Percentiles rank a stretch among this genome's conserved stretches.
Conservation (phyloP, 2,329 filamentous ascomycete species). For the Blumeriella jaapii region DNA sequence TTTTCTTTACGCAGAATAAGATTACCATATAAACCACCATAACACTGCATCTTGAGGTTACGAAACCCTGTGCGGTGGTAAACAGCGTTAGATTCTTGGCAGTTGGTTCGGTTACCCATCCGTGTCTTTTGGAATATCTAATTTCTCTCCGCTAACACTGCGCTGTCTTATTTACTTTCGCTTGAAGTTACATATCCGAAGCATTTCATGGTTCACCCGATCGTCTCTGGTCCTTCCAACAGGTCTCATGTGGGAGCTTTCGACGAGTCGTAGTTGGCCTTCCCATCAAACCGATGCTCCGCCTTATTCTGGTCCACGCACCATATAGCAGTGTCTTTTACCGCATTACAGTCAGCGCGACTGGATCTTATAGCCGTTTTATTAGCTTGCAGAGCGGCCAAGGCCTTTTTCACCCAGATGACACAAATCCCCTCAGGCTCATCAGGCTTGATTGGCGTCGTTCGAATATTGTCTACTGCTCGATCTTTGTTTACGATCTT, state of each 20-base stretch:
- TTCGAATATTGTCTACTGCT: constrained; percentile 1
- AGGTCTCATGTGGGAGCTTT: constrained; percentile 10
- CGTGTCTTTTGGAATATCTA: background rate
- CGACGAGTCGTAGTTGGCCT: constrained; percentile 6
- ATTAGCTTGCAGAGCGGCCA: constrained; percentile 28
- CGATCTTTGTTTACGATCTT: too few relatives aligned
- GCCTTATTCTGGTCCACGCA: constrained; percentile 29
- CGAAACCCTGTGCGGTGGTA: too few relatives aligned
- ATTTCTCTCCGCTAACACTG: background rate
- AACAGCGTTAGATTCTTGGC: too few relatives aligned
- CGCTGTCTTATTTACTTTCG: too few relatives aligned
- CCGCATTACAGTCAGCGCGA: constrained; percentile 22
- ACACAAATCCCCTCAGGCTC: constrained; percentile 31
- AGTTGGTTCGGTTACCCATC: too few relatives aligned
- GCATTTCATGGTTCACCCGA: constrained; percentile 1
- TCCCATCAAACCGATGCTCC: constrained; percentile 14
- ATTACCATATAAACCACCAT: too few relatives aligned
- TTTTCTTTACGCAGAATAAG: too few relatives aligned
- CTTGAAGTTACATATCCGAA: background rate
- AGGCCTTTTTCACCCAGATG: constrained; percentile 24
- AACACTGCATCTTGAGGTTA: too few relatives aligned
- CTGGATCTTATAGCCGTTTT: constrained; percentile 30
- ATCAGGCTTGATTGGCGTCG: constrained; percentile 25
- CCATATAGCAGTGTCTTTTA: constrained; percentile 27
- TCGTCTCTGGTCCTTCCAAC: constrained; percentile 6